Evolutionary conservation across 2,329 filamentous ascomycete genomes (phyloP).

Genomic region (Cyclaneusma minus): DNA sequence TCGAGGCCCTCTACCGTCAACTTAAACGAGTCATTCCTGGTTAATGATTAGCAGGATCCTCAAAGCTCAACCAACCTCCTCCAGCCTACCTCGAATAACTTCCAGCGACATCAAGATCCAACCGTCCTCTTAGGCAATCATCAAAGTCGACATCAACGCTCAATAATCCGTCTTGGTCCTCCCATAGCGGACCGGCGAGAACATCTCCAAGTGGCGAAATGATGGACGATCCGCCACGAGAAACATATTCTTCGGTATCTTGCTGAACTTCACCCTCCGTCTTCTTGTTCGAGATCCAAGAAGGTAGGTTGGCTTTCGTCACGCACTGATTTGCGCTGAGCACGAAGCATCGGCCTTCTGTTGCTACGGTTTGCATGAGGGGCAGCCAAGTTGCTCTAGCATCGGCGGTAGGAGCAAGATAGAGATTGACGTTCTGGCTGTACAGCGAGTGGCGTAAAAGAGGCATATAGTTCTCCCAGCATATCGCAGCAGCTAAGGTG

Average conservation of each 20-base stretch:
- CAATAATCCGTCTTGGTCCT: constrained; percentile 51
- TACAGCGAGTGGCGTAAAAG: constrained; percentile 73
- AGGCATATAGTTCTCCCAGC: constrained; percentile 97
- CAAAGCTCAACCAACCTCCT: not conserved
- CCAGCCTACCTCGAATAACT: constrained; percentile 60
- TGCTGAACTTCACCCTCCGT: constrained; percentile 7
- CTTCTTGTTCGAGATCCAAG: constrained; percentile 30
- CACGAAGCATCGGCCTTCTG: constrained; percentile 75
- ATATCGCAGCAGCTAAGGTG: constrained; percentile 76
- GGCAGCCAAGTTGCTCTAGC: constrained; percentile 66
- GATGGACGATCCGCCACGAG: constrained; percentile 69
- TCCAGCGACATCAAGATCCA: constrained; percentile 74
- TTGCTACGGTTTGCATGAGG: constrained; percentile 67
- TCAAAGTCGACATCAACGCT: constrained; percentile 70
- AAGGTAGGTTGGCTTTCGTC: constrained; percentile 37
- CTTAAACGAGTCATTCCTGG: constrained; percentile 44
- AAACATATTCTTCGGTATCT: constrained; percentile 23
- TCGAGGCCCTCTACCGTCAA: constrained; percentile 43
- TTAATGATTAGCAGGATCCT: constrained; percentile 5
- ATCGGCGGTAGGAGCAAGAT: constrained; percentile 83
- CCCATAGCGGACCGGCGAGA: constrained; percentile 70
- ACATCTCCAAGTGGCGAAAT: constrained; percentile 68
- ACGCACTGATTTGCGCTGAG: constrained; percentile 76
- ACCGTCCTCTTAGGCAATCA: constrained; percentile 65
- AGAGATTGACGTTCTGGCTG: constrained; percentile 80